phyloP scores from a whole-genome alignment of 345 rosid species.

The Eucalyptus cladocalyx region DNA sequence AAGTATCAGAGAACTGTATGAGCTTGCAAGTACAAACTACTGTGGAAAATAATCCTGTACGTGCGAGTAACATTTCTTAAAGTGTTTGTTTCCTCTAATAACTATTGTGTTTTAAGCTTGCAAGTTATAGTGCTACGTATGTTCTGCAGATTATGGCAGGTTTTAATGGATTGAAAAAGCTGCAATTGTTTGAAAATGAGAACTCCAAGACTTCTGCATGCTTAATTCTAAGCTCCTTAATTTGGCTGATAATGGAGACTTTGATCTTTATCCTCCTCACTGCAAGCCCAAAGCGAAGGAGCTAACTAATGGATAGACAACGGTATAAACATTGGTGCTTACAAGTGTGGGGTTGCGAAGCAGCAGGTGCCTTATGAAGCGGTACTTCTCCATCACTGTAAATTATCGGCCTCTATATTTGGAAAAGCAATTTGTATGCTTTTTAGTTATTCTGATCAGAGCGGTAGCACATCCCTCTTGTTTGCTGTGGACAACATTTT shows the following conservation, averaged over 20 bases:
- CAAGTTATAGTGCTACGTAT: not conserved
- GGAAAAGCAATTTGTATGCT: not conserved
- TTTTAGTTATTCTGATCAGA: not conserved
- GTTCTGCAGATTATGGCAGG: not conserved
- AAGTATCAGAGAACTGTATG: not conserved
- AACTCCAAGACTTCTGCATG: constrained; percentile 33
- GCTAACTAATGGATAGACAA: constrained; percentile 36
- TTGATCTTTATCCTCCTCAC: constrained; percentile 39
- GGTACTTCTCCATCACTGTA: constrained; percentile 1
- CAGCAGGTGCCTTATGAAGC: constrained; percentile 45
- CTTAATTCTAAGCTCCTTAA: constrained; percentile 40
- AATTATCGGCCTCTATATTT: not conserved
- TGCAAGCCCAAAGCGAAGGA: constrained; percentile 23
- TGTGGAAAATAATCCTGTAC: not conserved
- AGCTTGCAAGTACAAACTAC: not conserved
- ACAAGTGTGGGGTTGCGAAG: constrained; percentile 36
- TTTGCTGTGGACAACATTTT: not conserved
- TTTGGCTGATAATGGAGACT: constrained; percentile 22
- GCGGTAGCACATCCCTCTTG: not conserved
- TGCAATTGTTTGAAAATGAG: constrained; percentile 29
- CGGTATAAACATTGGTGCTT: constrained; percentile 42
- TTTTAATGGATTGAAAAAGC: constrained; percentile 31
- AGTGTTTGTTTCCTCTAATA: not conserved
- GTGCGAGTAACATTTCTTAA: not conserved
- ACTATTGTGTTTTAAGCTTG: not conserved